Conservation (phyloP, 164 flowering plant species). For the Chimonanthus praecox region DNA sequence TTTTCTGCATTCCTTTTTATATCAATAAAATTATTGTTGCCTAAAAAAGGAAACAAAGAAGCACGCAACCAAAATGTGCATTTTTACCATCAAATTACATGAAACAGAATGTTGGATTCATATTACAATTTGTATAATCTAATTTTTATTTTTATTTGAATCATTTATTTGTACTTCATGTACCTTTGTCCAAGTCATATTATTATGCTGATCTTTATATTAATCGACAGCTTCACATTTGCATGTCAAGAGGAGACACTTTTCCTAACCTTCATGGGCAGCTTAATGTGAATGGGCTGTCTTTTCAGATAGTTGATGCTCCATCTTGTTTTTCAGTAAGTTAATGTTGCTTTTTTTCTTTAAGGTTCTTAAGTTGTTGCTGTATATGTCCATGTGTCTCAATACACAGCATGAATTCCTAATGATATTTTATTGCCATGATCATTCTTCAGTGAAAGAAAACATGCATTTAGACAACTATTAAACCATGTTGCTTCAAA, state of each 20-base stretch:
- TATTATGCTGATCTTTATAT: neutral
- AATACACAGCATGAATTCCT: neutral
- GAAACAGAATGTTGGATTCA: too few relatives aligned
- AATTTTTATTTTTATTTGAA: too few relatives aligned
- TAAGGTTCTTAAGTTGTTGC: neutral
- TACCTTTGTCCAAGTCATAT: too few relatives aligned
- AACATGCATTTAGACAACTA: too few relatives aligned
- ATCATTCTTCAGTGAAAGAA: neutral
- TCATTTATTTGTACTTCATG: too few relatives aligned
- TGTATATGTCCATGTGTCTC: neutral
- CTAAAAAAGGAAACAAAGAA: too few relatives aligned
- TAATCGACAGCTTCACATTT: slow-evolving; percentile 70
- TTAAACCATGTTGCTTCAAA: too few relatives aligned
- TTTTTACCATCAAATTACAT: too few relatives aligned
- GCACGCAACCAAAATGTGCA: too few relatives aligned
- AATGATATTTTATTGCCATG: neutral
- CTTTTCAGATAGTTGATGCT: slow-evolving; percentile 74
- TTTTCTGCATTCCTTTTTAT: too few relatives aligned
- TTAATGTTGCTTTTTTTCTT: slow-evolving; percentile 1
- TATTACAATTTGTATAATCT: too few relatives aligned
- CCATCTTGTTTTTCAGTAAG: slow-evolving; percentile 86
- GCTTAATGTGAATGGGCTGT: slow-evolving; percentile 81
- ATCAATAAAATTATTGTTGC: too few relatives aligned
- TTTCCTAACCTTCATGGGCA: slow-evolving; percentile 98
- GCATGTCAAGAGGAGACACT: slow-evolving; percentile 93